Percentiles rank a stretch among this genome's conserved stretches.
Conservation (phyloP, 2,329 filamentous ascomycete species). For the Nemania sp. region DNA sequence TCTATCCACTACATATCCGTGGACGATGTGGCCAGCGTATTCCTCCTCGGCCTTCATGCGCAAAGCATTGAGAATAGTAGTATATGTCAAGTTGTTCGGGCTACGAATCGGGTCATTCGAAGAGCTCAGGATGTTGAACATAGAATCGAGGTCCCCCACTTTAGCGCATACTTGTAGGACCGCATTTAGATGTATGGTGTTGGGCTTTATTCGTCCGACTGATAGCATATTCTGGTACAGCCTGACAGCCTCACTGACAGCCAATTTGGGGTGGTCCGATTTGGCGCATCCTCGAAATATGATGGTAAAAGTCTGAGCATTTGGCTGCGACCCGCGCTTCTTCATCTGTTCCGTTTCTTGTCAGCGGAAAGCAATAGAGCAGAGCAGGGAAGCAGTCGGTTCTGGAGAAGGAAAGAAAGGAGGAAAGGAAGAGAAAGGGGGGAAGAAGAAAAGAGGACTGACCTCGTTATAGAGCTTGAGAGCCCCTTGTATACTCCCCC, state of each 20-base stretch:
- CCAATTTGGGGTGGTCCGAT: conserved; percentile 60
- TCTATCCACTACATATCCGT: conserved; percentile 36
- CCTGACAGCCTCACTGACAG: conserved; percentile 70
- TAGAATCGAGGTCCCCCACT: conserved; percentile 74
- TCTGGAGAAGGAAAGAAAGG: no score
- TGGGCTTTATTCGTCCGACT: conserved; percentile 68
- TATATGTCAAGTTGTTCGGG: conserved; percentile 76
- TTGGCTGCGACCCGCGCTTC: conserved; percentile 81
- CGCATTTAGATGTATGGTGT: conserved; percentile 84
- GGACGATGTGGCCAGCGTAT: conserved; percentile 17
- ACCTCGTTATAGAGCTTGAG: conserved; percentile 85
- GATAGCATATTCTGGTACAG: conserved; percentile 77
- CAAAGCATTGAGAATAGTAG: conserved; percentile 80
- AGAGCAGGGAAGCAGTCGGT: no score
- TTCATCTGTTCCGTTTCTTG: conserved; percentile 72
- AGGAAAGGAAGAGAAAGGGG: no score
- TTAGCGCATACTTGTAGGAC: conserved; percentile 80
- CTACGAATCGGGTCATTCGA: conserved; percentile 67
- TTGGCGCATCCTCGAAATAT: conserved; percentile 76
- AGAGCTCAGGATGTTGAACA: conserved; percentile 77
- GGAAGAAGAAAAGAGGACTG: conserved; percentile 47
- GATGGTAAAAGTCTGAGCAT: conserved; percentile 80
- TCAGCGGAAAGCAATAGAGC: conserved; percentile 15
- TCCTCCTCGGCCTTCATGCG: conserved; percentile 50
- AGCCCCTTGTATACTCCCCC: conserved; percentile 64